These are phyloP conservation scores for Blastobotrys indianensis DNA, from an alignment of 1,139 yeast species.

Conservation along the genomic window DNA sequence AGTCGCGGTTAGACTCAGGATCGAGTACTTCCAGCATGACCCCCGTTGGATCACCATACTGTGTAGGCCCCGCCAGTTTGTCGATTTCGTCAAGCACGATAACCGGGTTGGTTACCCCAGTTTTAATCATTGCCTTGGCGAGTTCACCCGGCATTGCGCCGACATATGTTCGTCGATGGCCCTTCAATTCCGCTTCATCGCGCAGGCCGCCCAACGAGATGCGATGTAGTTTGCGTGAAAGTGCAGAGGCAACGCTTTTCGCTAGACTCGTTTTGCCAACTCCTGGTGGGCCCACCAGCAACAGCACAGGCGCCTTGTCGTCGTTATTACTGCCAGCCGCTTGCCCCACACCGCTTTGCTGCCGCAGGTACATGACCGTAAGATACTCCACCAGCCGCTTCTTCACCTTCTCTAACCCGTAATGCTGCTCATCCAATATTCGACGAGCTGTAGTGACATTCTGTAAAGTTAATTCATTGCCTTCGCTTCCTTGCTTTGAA, in stretches of 20 bases:
- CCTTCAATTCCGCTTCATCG: conserved; percentile 87
- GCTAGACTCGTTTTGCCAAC: conserved; percentile 92
- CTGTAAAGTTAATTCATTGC: conserved; percentile 33
- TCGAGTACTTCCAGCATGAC: conserved; percentile 85
- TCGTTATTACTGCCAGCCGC: conserved; percentile 16
- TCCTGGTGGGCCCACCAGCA: conserved; percentile 92
- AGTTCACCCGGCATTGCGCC: conserved; percentile 92
- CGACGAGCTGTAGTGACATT: conserved; percentile 52
- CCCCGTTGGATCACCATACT: conserved; percentile 88
- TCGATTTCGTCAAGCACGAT: conserved; percentile 85
- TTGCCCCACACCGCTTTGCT: conserved; percentile 14
- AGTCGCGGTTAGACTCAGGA: conserved; percentile 79
- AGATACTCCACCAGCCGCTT: conserved; percentile 74
- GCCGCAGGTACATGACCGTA: conserved; percentile 65
- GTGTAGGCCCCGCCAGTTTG: conserved; percentile 53
- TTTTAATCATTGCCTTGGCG: conserved; percentile 70
- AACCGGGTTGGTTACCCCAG: conserved; percentile 83
- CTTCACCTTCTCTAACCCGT: conserved; percentile 77
- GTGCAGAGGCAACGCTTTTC: conserved; percentile 73
- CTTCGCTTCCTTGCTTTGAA: conserved; percentile 17
- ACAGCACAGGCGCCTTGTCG: conserved; percentile 60
- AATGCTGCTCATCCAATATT: conserved; percentile 73
- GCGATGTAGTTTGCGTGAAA: conserved; percentile 76
- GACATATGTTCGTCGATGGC: conserved; percentile 88
- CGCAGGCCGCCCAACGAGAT: conserved; percentile 83